These are phyloP conservation scores for Yueomyces sinensis DNA, from an alignment of 805 yeast species.

Conservation along the genomic window DNA sequence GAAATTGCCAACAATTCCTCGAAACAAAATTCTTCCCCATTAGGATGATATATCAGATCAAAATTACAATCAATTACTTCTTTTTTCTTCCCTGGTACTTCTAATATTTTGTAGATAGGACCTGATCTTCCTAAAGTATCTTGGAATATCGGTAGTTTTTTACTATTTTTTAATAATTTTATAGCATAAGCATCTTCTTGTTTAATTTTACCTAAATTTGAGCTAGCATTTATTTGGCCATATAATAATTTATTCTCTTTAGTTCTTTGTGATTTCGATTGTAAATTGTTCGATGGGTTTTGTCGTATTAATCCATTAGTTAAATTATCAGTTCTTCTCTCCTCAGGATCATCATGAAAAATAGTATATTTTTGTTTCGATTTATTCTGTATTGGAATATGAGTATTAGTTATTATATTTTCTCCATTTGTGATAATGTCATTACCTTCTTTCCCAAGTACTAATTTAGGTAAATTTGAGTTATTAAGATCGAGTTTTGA, in stretches of 20 bases:
- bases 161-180: not conserved
- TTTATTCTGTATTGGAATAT: conserved; percentile 4
- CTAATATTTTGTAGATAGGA: conserved; percentile 37
- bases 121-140: conserved; percentile 25
- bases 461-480: conserved; percentile 3
- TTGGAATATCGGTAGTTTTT: conserved; percentile 27
- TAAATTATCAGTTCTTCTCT: not conserved
- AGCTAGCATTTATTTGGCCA: conserved; percentile 35
- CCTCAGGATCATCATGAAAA: not conserved
- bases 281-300: conserved; percentile 36
- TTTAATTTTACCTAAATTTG: conserved; percentile 39
- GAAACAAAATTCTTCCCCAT: conserved; percentile 41
- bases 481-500: not conserved
- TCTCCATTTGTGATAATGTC: conserved; percentile 5
- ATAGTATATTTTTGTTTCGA: conserved; percentile 6
- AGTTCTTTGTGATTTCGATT: conserved; percentile 33
- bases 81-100: conserved; percentile 42
- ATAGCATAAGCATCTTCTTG: conserved; percentile 21
- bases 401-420: conserved; percentile 6
- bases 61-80: conserved; percentile 51
- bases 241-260: conserved; percentile 54
- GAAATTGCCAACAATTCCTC: conserved; percentile 50
- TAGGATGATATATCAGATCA: conserved; percentile 36
- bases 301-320: conserved; percentile 1
- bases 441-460: conserved; percentile 7